Conservation (phyloP, 495 filamentous ascomycete species). For the Aspergillus diversus region DNA sequence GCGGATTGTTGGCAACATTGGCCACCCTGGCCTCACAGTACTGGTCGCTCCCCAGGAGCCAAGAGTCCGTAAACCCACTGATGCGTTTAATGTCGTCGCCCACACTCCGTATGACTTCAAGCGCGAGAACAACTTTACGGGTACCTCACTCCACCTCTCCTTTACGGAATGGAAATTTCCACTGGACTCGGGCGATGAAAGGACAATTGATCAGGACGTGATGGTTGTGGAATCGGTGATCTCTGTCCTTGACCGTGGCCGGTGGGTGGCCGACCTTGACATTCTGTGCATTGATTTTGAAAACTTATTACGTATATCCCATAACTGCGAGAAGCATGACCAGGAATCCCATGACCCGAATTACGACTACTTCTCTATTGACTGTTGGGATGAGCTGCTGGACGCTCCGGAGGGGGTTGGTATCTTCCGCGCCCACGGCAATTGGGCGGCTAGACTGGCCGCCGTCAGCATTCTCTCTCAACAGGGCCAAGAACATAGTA, state of each 20-base stretch:
- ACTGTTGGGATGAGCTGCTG: not conserved
- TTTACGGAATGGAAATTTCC: not conserved
- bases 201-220: not conserved
- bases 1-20: constrained; percentile 8
- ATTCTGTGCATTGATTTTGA: not conserved
- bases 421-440: too few relatives aligned
- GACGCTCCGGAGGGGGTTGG: not conserved
- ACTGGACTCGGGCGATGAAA: not conserved
- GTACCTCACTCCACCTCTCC: not conserved
- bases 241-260: not conserved
- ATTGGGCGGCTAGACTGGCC: too few relatives aligned
- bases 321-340: not conserved
- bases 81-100: not conserved
- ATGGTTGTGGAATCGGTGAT: not conserved
- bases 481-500: too few relatives aligned
- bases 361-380: not conserved
- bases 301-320: not conserved
- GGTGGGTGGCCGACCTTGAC: not conserved
- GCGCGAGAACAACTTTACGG: not conserved
- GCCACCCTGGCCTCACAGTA: constrained; percentile 3
- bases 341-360: not conserved
- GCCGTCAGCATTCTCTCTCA: too few relatives aligned
- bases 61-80: not conserved
- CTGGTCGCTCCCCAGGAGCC: constrained; percentile 1
- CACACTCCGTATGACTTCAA: not conserved